Base-by-base conservation (phyloP, 2,329 filamentous ascomycete species). In the Talaromyces sp. region DNA sequence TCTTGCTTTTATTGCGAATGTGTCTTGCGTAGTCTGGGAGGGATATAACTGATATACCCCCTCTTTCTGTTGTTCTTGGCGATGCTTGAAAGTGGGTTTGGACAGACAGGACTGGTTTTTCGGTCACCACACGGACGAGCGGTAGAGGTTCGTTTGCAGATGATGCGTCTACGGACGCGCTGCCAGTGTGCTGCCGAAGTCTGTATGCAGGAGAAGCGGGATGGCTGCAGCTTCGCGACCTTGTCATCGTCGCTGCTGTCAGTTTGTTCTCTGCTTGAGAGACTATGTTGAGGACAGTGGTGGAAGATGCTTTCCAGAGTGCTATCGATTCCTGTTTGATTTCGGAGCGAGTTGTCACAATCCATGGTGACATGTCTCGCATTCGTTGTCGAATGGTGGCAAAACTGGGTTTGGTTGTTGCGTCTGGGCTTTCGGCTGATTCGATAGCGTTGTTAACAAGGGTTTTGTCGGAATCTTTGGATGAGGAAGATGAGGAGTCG, bases 1-100 rank as follows among this genome's bases (percentile, higher is more conserved):
- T 31, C 21, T 64, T 69, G 1, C 67, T 75, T 14, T 71, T 66
- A n/a, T 63, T 62, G 23, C 71, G 71, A 9, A 74, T 60, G 3
- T 64, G 68, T 21, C 64, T 67, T 11, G 70, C 67, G 5, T 67
- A 70, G 6, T 71, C 67, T 2, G 57, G 62, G 6, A 57, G 28
- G 7, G 57, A 63, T 2, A 25, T 18, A 12, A 37, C 18, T 54
- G 31, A 18, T 54, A 28, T 28, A 7, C n/a, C 48, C 28, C 31
- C 50, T 37, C 18, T 35, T 23, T 35, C 31, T 37, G 28, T n/a
- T 5, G 18, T 21, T 23, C 31, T 3, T 18, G 46, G 14, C 4
- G 61, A 39, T 50, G 71, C 67, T 28, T 58, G 57, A n/a, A 59
- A 59, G 28, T 59, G 44, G 40, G 48, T 54, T 58, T 54, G 50